Evolutionary conservation across 768 basidiomycete genomes (phyloP).

Genomic region (Leucogyrophana mollusca): DNA sequence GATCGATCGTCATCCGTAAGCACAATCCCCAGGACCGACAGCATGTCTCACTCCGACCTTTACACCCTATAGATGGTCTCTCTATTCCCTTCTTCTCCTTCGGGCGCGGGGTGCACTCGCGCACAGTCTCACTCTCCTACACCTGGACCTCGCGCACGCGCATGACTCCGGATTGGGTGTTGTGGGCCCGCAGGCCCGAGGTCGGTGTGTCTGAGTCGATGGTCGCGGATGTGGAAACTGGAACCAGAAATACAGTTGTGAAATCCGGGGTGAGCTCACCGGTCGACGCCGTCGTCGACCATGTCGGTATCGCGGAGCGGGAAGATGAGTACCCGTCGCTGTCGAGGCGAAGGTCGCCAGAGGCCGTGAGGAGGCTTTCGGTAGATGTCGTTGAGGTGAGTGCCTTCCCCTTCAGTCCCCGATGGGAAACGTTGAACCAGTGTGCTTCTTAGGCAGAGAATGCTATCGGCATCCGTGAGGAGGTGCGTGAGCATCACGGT

Average conservation of each 20-base stretch:
- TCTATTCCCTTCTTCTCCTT: slow-evolving; percentile 69
- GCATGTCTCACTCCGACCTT: background rate
- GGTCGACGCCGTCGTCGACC: too few species aligned
- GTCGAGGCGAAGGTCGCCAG: background rate
- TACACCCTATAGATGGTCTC: slow-evolving; percentile 50
- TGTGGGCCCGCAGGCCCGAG: slow-evolving; percentile 28
- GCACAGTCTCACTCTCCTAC: slow-evolving; percentile 43
- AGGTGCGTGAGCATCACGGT: background rate
- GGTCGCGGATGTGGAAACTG: slow-evolving; percentile 20
- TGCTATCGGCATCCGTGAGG: background rate
- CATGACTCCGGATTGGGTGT: slow-evolving; percentile 45
- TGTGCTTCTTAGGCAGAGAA: too few species aligned
- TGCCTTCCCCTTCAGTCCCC: too few species aligned
- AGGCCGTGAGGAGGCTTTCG: background rate
- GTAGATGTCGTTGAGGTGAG: background rate
- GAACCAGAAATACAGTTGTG: slow-evolving; percentile 5
- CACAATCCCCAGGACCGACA: slow-evolving; percentile 5
- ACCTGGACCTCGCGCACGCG: slow-evolving; percentile 40
- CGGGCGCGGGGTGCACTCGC: slow-evolving; percentile 44
- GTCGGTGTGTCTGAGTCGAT: background rate
- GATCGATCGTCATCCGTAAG: slow-evolving; percentile 82
- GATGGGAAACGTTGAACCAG: too few species aligned
- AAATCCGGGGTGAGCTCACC: too few species aligned
- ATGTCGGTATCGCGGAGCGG: background rate
- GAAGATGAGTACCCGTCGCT: too few species aligned